A percentile compares a stretch with the other conserved stretches of the same genome.
Conservation (phyloP, 768 basidiomycete genomes). For the Kwoniella sp. region DNA sequence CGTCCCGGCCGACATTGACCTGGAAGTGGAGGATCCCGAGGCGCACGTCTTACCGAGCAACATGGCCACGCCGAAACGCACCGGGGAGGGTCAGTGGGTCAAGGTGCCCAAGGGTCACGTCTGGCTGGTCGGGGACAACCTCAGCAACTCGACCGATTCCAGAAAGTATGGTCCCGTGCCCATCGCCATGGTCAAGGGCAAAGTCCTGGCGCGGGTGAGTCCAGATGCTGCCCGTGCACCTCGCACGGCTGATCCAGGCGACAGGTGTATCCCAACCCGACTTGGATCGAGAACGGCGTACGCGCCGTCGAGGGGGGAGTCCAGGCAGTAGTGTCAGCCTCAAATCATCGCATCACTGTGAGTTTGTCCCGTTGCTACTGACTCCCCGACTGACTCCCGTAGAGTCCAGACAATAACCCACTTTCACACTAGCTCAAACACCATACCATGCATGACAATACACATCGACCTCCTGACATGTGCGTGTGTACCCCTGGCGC, state of each 20-base stretch:
- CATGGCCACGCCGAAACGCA: constrained; percentile 11
- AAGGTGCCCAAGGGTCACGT: constrained; percentile 77
- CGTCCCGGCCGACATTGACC: constrained; percentile 6
- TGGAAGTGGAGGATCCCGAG: constrained; percentile 5
- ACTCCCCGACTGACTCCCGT: too few relatives aligned
- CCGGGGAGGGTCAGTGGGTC: constrained; percentile 59
- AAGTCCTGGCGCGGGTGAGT: constrained; percentile 46
- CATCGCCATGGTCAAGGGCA: constrained; percentile 43
- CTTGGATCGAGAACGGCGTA: constrained; percentile 21
- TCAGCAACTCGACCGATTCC: constrained; percentile 76
- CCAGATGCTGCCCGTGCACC: not conserved
- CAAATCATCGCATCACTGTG: too few relatives aligned
- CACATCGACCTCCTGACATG: too few relatives aligned
- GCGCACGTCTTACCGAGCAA: not conserved
- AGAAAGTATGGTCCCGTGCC: constrained; percentile 89
- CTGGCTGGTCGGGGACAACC: constrained; percentile 90
- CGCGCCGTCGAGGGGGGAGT: constrained; percentile 3
- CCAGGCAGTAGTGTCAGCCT: too few relatives aligned
- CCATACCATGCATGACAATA: constrained; percentile 12
- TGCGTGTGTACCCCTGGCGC: too few relatives aligned
- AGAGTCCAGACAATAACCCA: not conserved
- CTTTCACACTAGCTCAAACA: not conserved
- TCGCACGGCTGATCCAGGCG: not conserved
- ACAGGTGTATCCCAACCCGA: constrained; percentile 31
- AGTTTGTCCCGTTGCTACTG: too few relatives aligned